phyloP scores from a whole-genome alignment of 805 yeast genomes.

The Candida caryicola region DNA sequence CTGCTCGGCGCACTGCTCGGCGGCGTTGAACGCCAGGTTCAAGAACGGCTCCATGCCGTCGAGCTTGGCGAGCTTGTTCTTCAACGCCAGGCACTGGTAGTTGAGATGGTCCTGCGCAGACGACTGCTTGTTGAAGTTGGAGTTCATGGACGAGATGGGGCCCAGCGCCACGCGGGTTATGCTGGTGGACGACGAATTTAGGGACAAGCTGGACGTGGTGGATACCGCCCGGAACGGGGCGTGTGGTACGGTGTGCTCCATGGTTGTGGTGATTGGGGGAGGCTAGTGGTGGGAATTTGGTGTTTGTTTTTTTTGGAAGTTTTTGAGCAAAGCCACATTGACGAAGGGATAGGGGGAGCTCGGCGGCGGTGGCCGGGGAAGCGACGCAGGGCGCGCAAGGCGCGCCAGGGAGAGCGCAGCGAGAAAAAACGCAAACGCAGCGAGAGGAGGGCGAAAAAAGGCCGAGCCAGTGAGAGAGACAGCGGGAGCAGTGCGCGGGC shows the following conservation, averaged over 20 bases:
- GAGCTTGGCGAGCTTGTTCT: constrained; percentile 52
- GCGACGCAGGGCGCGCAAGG: too few relatives aligned
- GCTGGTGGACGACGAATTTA: constrained; percentile 29
- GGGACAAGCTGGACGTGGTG: constrained; percentile 28
- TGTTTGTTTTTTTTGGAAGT: neutral
- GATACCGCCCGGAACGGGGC: constrained; percentile 40
- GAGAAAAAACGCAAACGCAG: too few relatives aligned
- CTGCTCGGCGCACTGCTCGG: constrained; percentile 69
- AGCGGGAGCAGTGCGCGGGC: too few relatives aligned
- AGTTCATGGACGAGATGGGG: constrained; percentile 41
- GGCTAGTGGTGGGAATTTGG: neutral
- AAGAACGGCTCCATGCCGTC: constrained; percentile 70
- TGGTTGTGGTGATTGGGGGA: neutral
- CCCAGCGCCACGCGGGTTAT: constrained; percentile 44
- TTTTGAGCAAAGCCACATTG: neutral
- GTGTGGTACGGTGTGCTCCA: constrained; percentile 14
- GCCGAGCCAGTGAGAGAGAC: too few relatives aligned
- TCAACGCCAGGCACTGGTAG: constrained; percentile 59
- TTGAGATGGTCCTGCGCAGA: constrained; percentile 65
- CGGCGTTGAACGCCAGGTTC: constrained; percentile 58
- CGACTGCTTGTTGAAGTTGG: constrained; percentile 63
- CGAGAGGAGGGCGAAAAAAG: too few relatives aligned
- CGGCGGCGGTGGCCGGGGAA: too few relatives aligned
- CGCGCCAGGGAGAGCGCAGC: too few relatives aligned
- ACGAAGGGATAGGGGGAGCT: neutral